Conservation (phyloP, 352 stramenopile genomes). For the Phytophthora megakarya region DNA sequence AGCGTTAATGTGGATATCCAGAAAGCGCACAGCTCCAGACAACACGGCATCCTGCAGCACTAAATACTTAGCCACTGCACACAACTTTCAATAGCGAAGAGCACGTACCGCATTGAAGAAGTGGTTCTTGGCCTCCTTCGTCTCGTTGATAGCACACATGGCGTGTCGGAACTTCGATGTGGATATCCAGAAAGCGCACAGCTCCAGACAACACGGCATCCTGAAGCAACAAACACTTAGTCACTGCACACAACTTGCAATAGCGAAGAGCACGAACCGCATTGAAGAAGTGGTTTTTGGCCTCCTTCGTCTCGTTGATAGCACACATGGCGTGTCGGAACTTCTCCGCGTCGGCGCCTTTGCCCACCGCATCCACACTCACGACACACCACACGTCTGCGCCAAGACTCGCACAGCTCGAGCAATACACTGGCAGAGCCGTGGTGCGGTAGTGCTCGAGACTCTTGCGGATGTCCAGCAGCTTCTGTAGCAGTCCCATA, state of each 20-base stretch:
- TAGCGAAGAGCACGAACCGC: slow-evolving; percentile 34
- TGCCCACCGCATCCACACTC: slow-evolving; percentile 64
- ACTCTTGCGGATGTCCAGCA: slow-evolving; percentile 75
- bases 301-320: slow-evolving; percentile 78
- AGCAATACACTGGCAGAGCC: slow-evolving; percentile 65
- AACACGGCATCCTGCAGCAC: slow-evolving; percentile 63
- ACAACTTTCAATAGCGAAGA: background rate
- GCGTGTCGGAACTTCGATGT: slow-evolving; percentile 76
- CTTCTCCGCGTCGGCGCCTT: slow-evolving; percentile 67
- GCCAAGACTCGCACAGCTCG: slow-evolving; percentile 61
- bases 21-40: slow-evolving; percentile 60
- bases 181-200: slow-evolving; percentile 70
- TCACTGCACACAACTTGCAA: background rate
- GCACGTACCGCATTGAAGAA: slow-evolving; percentile 66
- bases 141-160: slow-evolving; percentile 80
- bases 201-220: slow-evolving; percentile 65
- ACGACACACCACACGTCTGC: slow-evolving; percentile 80
- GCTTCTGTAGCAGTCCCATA: slow-evolving; percentile 63
- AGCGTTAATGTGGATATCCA: slow-evolving; percentile 79
- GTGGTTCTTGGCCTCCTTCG: slow-evolving; percentile 76
- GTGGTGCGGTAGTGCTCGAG: slow-evolving; percentile 68
- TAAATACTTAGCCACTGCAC: background rate
- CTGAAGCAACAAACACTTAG: slow-evolving; percentile 30
- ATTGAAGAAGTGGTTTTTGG: slow-evolving; percentile 79
- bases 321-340: slow-evolving; percentile 77